Evolutionary conservation across 164 flowering plant species (phyloP).

Genomic region (Liriodendron chinense): DNA sequence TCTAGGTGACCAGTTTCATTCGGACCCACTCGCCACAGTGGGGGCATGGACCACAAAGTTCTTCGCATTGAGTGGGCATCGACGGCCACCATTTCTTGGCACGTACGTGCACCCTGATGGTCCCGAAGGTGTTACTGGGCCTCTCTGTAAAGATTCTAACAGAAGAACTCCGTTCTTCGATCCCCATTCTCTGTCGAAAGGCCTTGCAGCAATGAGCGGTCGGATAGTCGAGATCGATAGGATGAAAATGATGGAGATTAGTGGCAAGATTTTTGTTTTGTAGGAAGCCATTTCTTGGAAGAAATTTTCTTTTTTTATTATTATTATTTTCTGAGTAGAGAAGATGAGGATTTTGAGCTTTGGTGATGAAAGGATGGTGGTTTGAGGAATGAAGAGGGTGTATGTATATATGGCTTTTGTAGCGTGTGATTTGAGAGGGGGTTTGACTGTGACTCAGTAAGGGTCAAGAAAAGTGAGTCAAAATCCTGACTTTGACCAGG

Average conservation of each 20-base stretch:
- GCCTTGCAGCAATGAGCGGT: neutral
- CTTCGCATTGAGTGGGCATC: neutral
- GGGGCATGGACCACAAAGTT: neutral
- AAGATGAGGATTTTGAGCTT: too few species aligned
- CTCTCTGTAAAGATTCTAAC: neutral
- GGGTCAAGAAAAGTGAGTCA: too few species aligned
- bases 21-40: too few species aligned
- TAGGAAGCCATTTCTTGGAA: neutral
- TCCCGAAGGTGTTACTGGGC: neutral
- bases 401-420: too few species aligned
- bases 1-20: neutral
- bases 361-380: too few species aligned
- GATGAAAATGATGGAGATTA: neutral
- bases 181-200: neutral
- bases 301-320: too few species aligned
- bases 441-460: too few species aligned
- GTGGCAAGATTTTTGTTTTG: neutral
- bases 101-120: neutral
- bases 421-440: too few species aligned
- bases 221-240: neutral
- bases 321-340: too few species aligned
- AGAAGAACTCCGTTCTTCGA: neutral
- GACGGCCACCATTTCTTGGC: neutral
- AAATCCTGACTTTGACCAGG: too few species aligned
- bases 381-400: too few species aligned